phyloP scores from a whole-genome alignment of 805 yeast species.

The Barnettozyma sp. region DNA sequence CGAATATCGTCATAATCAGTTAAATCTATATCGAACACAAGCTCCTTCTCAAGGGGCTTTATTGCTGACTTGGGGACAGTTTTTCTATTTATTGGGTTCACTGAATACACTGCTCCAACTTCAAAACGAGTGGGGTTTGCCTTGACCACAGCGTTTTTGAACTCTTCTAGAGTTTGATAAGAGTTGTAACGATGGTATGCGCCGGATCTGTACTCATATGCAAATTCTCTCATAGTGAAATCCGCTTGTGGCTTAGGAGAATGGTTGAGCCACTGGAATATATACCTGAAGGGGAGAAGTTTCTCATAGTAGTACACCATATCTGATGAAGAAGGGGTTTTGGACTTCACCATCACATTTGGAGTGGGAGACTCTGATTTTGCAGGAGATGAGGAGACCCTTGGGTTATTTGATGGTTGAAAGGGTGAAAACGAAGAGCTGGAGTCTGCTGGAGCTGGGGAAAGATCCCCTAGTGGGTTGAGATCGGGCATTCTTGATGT shows the following conservation, averaged over 20 bases:
- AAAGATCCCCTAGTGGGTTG: conserved; percentile 9
- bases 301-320: conserved; percentile 66
- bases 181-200: conserved; percentile 89
- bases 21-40: conserved; percentile 94
- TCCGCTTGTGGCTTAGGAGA: conserved; percentile 67
- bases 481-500: conserved; percentile 22
- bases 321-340: conserved; percentile 38
- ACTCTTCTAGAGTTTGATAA: conserved; percentile 56
- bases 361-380: conserved; percentile 3
- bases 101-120: conserved; percentile 85
- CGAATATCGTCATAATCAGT: conserved; percentile 93
- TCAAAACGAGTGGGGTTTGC: conserved; percentile 89
- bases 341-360: conserved; percentile 3
- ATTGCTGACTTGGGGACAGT: conserved; percentile 66
- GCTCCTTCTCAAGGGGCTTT: conserved; percentile 78
- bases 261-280: conserved; percentile 89
- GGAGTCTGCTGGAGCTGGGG: conserved; percentile 14
- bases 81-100: conserved; percentile 83
- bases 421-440: conserved; percentile 21
- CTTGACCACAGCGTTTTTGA: conserved; percentile 65
- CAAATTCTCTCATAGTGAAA: conserved; percentile 87
- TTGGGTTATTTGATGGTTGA: conserved; percentile 16
- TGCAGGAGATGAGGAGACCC: conserved; percentile 18
- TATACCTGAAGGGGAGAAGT: conserved; percentile 65
- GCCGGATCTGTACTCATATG: conserved; percentile 81